Conservation (phyloP, 805 yeast species). For the Suhomyces tanzawaensis region DNA sequence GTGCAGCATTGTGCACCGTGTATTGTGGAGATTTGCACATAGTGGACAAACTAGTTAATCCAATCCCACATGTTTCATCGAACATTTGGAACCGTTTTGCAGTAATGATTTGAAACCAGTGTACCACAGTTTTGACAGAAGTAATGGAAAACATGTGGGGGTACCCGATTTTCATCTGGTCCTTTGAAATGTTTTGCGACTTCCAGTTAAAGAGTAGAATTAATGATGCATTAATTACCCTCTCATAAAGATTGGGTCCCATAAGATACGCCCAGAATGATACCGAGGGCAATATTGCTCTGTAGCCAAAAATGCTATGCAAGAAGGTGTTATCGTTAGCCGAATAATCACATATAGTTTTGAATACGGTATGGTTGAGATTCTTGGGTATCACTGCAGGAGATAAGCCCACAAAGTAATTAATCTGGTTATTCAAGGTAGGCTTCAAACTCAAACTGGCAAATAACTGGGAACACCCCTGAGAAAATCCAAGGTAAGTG, state of each 20-base stretch:
- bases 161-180: conserved; percentile 27
- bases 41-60: conserved; percentile 21
- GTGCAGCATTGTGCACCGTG: conserved; percentile 21
- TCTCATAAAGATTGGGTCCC: conserved; percentile 21
- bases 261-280: conserved; percentile 26
- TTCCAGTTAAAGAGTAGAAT: conserved; percentile 28
- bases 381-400: conserved; percentile 29
- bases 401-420: conserved; percentile 27
- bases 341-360: conserved; percentile 22
- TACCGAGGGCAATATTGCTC: conserved; percentile 30
- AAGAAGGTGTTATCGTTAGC: conserved; percentile 25
- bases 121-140: conserved; percentile 27
- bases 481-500: conserved; percentile 30
- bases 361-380: conserved; percentile 23
- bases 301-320: conserved; percentile 24
- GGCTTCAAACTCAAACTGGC: conserved; percentile 31
- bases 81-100: conserved; percentile 32
- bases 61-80: conserved; percentile 26
- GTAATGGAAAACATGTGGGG: conserved; percentile 31
- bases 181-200: conserved; percentile 18
- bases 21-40: conserved; percentile 14
- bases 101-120: conserved; percentile 33
- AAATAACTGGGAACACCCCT: conserved; percentile 32
- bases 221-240: conserved; percentile 23
- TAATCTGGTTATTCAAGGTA: conserved; percentile 18